Evolutionary conservation across 2,329 filamentous ascomycete species (phyloP).

Genomic region (Grosmannia serpens): DNA sequence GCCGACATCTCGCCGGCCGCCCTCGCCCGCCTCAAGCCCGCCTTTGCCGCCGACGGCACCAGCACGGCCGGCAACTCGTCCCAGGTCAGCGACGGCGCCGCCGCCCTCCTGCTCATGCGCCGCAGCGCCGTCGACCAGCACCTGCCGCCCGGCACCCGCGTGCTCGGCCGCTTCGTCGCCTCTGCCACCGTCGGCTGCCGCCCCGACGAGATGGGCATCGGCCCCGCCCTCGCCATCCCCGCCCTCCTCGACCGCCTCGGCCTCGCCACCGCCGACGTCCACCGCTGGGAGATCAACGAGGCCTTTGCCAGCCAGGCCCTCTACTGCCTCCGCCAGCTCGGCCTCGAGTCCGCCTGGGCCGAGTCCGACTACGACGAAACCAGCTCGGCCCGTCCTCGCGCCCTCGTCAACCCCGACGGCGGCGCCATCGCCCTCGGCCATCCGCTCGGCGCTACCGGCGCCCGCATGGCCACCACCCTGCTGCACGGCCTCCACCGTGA

Average conservation of each 20-base stretch:
- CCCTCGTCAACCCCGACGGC: constrained; percentile 79
- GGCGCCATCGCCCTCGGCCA: constrained; percentile 92
- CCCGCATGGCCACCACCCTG: constrained; percentile 65
- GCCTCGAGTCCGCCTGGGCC: constrained; percentile 50
- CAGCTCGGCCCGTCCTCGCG: constrained; percentile 15
- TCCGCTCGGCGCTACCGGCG: constrained; percentile 79
- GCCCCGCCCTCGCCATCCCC: constrained; percentile 77
- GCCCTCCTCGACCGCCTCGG: constrained; percentile 62
- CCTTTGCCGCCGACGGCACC: constrained; percentile 62
- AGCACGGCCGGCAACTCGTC: constrained; percentile 74
- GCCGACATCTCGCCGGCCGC: constrained; percentile 55
- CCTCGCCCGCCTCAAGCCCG: constrained; percentile 71
- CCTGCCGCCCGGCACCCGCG: constrained; percentile 48
- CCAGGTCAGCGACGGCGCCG: constrained; percentile 82
- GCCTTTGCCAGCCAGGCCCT: constrained; percentile 56
- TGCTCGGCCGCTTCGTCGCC: constrained; percentile 75
- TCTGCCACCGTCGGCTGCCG: constrained; percentile 65
- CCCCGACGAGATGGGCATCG: constrained; percentile 91
- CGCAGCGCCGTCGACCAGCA: constrained; percentile 66
- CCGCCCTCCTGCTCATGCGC: constrained; percentile 73
- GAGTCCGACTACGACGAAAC: constrained; percentile 17
- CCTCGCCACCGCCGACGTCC: constrained; percentile 56
- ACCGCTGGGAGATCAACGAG: constrained; percentile 92
- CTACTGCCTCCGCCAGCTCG: constrained; percentile 61
- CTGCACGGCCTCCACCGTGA: constrained; percentile 54